Evolutionary conservation across 345 rosid species (phyloP).

Genomic region (Aurinia saxatilis): DNA sequence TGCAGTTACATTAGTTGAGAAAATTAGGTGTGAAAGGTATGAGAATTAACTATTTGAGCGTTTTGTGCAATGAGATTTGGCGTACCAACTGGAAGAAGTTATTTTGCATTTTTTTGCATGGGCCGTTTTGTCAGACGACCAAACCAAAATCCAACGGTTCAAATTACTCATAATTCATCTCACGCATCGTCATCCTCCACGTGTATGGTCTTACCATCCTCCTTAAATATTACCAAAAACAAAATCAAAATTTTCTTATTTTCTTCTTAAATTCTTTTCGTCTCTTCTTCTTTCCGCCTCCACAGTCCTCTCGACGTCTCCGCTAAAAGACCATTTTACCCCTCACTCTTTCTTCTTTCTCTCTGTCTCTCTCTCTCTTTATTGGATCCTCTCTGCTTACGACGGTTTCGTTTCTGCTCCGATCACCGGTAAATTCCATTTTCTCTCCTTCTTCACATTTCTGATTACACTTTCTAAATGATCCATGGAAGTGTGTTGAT

Average conservation of each 20-base stretch:
- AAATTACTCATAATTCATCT: not conserved
- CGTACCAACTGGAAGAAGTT: slow-evolving; percentile 20
- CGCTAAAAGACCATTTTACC: slow-evolving; percentile 26
- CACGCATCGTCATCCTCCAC: not conserved
- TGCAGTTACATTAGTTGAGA: slow-evolving; percentile 15
- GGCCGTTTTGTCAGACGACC: slow-evolving; percentile 18
- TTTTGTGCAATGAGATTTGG: slow-evolving; percentile 20
- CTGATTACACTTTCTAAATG: not conserved
- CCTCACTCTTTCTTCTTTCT: no score
- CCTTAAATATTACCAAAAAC: not conserved
- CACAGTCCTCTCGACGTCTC: slow-evolving; percentile 31
- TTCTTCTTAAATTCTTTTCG: not conserved
- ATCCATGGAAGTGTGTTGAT: not conserved
- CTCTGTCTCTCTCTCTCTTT: not conserved
- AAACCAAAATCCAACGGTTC: slow-evolving; percentile 17
- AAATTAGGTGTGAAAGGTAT: slow-evolving; percentile 18
- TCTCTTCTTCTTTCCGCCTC: slow-evolving; percentile 13
- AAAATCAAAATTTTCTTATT: no score
- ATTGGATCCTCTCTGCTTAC: not conserved
- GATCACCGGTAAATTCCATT: slow-evolving; percentile 21
- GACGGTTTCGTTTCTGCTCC: slow-evolving; percentile 8
- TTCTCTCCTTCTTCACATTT: not conserved
- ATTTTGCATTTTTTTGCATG: slow-evolving; percentile 23
- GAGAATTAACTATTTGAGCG: not conserved
- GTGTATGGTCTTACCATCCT: slow-evolving; percentile 5